These are phyloP conservation scores for Botrytis galanthina DNA, from an alignment of 2,329 filamentous ascomycete species.

Conservation along the genomic window DNA sequence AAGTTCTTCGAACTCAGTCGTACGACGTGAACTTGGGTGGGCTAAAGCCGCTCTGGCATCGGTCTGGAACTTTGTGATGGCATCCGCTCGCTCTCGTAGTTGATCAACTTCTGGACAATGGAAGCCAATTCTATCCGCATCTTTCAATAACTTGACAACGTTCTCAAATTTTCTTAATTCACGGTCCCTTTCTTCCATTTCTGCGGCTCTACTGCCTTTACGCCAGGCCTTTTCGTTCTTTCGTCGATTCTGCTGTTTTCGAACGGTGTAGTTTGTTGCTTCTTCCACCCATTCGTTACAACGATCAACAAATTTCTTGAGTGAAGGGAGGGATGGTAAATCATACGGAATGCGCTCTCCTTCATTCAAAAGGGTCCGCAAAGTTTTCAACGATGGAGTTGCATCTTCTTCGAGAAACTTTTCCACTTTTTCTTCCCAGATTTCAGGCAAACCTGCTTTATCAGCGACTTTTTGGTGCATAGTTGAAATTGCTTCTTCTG, in stretches of 20 bases:
- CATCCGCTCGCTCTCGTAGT: conserved; percentile 78
- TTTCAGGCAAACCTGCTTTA: conserved; percentile 79
- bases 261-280: conserved; percentile 91
- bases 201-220: conserved; percentile 70
- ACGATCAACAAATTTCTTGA: conserved; percentile 88
- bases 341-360: conserved; percentile 95
- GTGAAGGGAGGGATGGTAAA: conserved; percentile 74
- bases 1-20: conserved; percentile 80
- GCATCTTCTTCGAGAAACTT: conserved; percentile 79
- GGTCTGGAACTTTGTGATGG: conserved; percentile 80
- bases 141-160: conserved; percentile 77
- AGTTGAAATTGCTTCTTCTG: conserved; percentile 64
- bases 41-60: conserved; percentile 70
- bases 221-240: conserved; percentile 91
- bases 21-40: conserved; percentile 60
- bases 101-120: conserved; percentile 88
- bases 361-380: conserved; percentile 82
- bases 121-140: conserved; percentile 85
- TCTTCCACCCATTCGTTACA: conserved; percentile 99
- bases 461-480: conserved; percentile 77
- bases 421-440: conserved; percentile 88
- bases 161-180: conserved; percentile 88
- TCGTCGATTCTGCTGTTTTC: conserved; percentile 94
- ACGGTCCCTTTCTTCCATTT: conserved; percentile 78
- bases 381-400: conserved; percentile 78